phyloP scores from a whole-genome alignment of 2,329 filamentous ascomycete species.

The Boeremia lycopersici region DNA sequence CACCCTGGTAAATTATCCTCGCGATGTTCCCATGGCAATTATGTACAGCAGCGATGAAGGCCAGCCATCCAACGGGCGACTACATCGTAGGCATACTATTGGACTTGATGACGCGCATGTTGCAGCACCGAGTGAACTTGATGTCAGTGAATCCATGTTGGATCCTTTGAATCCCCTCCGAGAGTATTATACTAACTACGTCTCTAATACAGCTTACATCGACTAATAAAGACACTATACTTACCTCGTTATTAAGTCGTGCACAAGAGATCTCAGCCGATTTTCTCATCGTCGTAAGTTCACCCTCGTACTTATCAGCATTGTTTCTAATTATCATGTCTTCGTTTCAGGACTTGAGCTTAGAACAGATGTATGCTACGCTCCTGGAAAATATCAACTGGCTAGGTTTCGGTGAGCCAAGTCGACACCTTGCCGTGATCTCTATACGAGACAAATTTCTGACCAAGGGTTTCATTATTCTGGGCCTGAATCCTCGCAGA shows the following conservation, averaged over 20 bases:
- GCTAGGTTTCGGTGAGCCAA: constrained; percentile 12
- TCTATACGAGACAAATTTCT: neutral
- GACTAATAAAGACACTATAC: neutral
- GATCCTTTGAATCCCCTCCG: neutral
- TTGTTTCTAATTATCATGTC: neutral
- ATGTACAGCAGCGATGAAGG: constrained; percentile 7
- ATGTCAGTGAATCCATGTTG: neutral
- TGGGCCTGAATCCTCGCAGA: constrained; percentile 8
- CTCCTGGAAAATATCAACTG: constrained; percentile 3
- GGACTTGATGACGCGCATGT: neutral
- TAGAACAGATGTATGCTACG: neutral
- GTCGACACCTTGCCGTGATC: constrained; percentile 6
- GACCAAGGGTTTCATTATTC: neutral
- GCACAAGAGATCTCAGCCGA: neutral
- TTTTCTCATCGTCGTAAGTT: neutral
- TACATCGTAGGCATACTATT: constrained; percentile 5
- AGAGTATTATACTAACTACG: neutral
- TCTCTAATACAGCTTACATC: neutral
- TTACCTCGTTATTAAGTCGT: neutral
- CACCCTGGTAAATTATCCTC: neutral
- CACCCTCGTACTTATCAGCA: neutral
- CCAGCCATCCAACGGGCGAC: neutral
- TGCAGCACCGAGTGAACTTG: neutral
- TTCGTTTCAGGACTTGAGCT: neutral
- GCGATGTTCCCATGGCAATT: constrained; percentile 11